Evolutionary conservation across 768 basidiomycete species (phyloP).

Genomic region (Tricholoma flavovirens): DNA sequence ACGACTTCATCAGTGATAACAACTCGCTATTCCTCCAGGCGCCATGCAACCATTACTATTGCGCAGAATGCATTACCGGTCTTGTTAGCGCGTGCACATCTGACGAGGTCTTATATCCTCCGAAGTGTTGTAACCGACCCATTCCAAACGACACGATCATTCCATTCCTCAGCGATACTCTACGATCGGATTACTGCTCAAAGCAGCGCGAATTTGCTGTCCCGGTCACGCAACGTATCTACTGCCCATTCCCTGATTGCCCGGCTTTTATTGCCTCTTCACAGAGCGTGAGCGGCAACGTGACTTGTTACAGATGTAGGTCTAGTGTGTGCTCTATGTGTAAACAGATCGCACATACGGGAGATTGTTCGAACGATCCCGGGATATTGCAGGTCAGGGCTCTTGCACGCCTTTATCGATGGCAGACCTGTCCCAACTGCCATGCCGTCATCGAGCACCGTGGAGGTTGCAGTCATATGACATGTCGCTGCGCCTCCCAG

Average conservation of each 20-base stretch:
- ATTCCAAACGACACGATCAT: slow-evolving; percentile 18
- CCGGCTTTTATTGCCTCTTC: slow-evolving; percentile 37
- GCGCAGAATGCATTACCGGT: slow-evolving; percentile 25
- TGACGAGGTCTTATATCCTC: slow-evolving; percentile 37
- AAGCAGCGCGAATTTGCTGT: slow-evolving; percentile 14
- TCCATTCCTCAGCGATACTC: slow-evolving; percentile 1
- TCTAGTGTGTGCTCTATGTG: slow-evolving; percentile 40
- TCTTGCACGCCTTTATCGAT: slow-evolving; percentile 39
- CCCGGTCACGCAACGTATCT: slow-evolving; percentile 11
- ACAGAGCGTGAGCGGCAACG: slow-evolving; percentile 1
- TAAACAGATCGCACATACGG: slow-evolving; percentile 40
- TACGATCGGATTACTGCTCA: slow-evolving; percentile 1
- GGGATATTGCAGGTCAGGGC: slow-evolving; percentile 36
- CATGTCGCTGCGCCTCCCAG: slow-evolving; percentile 48
- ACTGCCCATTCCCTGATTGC: slow-evolving; percentile 31
- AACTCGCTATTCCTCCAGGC: slow-evolving; percentile 7
- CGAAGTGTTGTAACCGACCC: slow-evolving; percentile 32
- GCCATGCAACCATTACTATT: slow-evolving; percentile 35
- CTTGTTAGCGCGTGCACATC: slow-evolving; percentile 29
- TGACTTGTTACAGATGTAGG: slow-evolving; percentile 38
- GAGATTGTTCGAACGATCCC: slow-evolving; percentile 38
- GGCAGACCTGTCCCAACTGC: slow-evolving; percentile 65
- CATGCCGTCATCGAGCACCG: slow-evolving; percentile 48
- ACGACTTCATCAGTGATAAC: not conserved
- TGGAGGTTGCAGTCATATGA: slow-evolving; percentile 62